phyloP scores from a whole-genome alignment of 2,329 filamentous ascomycete species.

The Colletotrichum tofieldiae region DNA sequence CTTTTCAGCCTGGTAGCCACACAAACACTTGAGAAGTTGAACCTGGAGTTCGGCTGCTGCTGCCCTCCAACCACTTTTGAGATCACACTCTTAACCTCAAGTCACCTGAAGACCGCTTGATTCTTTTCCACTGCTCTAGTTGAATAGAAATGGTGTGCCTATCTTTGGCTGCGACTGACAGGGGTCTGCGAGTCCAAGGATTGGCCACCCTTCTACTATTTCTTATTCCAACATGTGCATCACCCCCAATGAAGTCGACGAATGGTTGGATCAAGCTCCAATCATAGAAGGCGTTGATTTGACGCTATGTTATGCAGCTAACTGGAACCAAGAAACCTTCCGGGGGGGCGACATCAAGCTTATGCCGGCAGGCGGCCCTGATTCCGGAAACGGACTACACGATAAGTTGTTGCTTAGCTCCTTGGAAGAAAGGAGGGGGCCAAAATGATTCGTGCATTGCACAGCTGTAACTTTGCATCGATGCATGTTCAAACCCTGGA shows the following conservation, averaged over 20 bases:
- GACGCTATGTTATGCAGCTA: background rate
- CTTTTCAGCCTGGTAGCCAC: background rate
- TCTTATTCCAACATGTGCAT: background rate
- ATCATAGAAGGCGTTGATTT: background rate
- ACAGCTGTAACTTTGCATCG: background rate
- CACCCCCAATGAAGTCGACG: background rate
- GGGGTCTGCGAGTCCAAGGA: background rate
- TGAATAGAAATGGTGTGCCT: background rate
- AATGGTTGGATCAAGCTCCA: background rate
- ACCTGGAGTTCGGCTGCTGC: background rate
- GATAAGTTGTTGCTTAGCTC: background rate
- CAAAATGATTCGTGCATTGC: background rate
- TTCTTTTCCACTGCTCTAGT: background rate
- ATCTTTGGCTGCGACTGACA: background rate
- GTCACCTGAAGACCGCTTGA: background rate
- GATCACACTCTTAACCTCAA: too few relatives aligned
- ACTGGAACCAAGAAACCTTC: background rate
- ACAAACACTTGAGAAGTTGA: background rate
- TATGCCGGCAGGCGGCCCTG: background rate
- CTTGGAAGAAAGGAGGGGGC: background rate
- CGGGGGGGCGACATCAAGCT: background rate
- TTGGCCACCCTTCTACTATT: background rate
- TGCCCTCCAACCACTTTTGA: background rate
- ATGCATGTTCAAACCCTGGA: background rate
- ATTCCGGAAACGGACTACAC: background rate